Conservation (phyloP, 2,329 filamentous ascomycete genomes). For the Diplodia sapinea region DNA sequence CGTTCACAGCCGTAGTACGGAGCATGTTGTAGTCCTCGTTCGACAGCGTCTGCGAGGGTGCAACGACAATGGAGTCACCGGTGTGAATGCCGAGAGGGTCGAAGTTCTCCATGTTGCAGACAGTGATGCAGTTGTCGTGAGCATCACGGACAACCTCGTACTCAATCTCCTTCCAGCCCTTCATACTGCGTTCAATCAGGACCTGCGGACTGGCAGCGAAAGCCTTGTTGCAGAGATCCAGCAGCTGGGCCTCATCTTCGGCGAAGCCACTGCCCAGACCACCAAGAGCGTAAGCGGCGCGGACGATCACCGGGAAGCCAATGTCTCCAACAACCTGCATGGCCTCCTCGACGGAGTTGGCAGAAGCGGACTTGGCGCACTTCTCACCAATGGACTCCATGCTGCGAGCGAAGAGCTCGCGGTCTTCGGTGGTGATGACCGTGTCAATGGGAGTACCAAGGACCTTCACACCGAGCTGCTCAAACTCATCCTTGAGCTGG, state of each 20-base stretch:
- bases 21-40: slow-evolving; percentile 99
- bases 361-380: slow-evolving; percentile 95
- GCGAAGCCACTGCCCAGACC: slow-evolving; percentile 96
- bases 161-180: slow-evolving; percentile 99
- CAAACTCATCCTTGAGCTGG: slow-evolving; percentile 96
- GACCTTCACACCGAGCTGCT: slow-evolving; percentile 87
- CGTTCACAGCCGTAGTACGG: slow-evolving; percentile 93
- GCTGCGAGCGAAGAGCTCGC: slow-evolving; percentile 94
- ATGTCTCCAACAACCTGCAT: slow-evolving; percentile 87
- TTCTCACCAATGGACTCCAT: slow-evolving; percentile 99
- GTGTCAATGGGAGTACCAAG: slow-evolving; percentile 96
- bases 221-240: slow-evolving; percentile 90
- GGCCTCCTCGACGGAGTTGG: slow-evolving; percentile 85
- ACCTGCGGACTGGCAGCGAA: slow-evolving; percentile 95
- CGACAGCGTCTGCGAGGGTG: slow-evolving; percentile 93
- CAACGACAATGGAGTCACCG: slow-evolving; percentile 96
- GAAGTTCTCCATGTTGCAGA: slow-evolving; percentile 99
- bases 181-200: slow-evolving; percentile 97
- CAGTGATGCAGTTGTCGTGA: slow-evolving; percentile 97
- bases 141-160: slow-evolving; percentile 97
- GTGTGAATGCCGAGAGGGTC: slow-evolving; percentile 98
- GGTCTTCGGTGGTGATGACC: slow-evolving; percentile 97
- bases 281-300: slow-evolving; percentile 93
- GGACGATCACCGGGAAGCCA: slow-evolving; percentile 94
- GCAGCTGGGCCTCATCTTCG: slow-evolving; percentile 80